A percentile compares a stretch with the other conserved stretches of the same genome.
phyloP scores from a whole-genome alignment of 176 grass and related monocot genomes.

The Aegilops umbellulata region DNA sequence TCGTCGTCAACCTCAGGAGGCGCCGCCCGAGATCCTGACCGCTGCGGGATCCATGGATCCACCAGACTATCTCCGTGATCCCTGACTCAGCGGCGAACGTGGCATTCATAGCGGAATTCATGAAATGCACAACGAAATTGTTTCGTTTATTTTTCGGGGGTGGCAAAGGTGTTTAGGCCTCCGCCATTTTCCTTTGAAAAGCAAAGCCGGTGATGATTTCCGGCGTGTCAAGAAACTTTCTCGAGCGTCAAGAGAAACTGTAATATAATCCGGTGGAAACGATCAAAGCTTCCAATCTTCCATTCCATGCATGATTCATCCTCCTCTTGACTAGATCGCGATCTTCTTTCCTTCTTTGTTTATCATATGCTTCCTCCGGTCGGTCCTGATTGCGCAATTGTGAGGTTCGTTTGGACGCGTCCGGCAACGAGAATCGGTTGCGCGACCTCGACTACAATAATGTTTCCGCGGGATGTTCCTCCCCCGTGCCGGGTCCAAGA shows the following conservation, averaged over 20 bases:
- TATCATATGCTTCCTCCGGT: background rate
- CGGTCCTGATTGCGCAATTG: background rate
- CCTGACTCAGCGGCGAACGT: background rate
- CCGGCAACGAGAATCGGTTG: background rate
- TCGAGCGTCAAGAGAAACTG: slow-evolving; percentile 32
- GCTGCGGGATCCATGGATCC: background rate
- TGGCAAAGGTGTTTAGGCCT: background rate
- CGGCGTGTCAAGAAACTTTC: slow-evolving; percentile 34
- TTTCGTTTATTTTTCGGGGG: slow-evolving; percentile 14
- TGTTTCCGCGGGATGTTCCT: background rate
- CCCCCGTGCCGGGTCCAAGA: background rate
- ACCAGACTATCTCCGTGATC: background rate
- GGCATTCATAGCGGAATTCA: background rate
- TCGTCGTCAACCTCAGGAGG: slow-evolving; percentile 65
- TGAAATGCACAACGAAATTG: background rate
- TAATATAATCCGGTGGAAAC: slow-evolving; percentile 27
- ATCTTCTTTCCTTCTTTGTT: background rate
- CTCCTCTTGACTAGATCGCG: slow-evolving; percentile 17
- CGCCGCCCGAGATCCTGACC: slow-evolving; percentile 35
- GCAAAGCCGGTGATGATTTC: background rate
- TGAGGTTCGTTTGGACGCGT: slow-evolving; percentile 8
- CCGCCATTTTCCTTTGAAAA: background rate
- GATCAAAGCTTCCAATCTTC: background rate
- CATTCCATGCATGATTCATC: background rate
- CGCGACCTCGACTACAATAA: background rate